These are phyloP conservation scores for Musa acuminata DNA, from an alignment of 176 grass and related monocot species.

Conservation along the genomic window DNA sequence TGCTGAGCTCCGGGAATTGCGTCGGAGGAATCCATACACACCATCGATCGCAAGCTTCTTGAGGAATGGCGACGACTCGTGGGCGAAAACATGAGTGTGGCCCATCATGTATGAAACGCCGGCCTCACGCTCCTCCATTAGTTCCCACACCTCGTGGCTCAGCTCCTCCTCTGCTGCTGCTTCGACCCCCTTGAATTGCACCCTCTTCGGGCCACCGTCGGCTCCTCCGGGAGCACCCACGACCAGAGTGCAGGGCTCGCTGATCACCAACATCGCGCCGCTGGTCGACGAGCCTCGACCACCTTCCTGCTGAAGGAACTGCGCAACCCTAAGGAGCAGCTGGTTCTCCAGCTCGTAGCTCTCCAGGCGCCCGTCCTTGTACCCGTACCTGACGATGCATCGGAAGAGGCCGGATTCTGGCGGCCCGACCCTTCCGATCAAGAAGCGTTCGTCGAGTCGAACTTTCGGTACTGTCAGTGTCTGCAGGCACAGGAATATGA, in stretches of 20 bases:
- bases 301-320: constrained; percentile 52
- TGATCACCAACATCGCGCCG: constrained; percentile 40
- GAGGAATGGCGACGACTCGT: constrained; percentile 55
- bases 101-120: constrained; percentile 92
- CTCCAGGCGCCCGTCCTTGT: constrained; percentile 64
- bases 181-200: constrained; percentile 34
- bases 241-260: constrained; percentile 1
- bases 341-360: constrained; percentile 69
- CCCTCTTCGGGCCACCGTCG: constrained; percentile 20
- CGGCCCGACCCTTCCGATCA: constrained; percentile 48
- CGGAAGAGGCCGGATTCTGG: constrained; percentile 45
- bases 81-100: constrained; percentile 59
- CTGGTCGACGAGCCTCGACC: constrained; percentile 3
- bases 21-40: constrained; percentile 71
- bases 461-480: constrained; percentile 75
- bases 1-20: constrained; percentile 66
- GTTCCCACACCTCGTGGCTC: constrained; percentile 44
- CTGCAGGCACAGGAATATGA: constrained; percentile 67
- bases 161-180: background rate
- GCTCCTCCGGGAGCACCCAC: constrained; percentile 26
- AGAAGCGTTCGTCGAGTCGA: constrained; percentile 37
- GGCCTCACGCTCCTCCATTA: constrained; percentile 57
- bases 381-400: constrained; percentile 62
- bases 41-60: constrained; percentile 72
- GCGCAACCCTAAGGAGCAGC: constrained; percentile 64